Evolutionary conservation across 1,284 basidiomycete genomes (phyloP).

Genomic region (Papiliotrema fonsecae): DNA sequence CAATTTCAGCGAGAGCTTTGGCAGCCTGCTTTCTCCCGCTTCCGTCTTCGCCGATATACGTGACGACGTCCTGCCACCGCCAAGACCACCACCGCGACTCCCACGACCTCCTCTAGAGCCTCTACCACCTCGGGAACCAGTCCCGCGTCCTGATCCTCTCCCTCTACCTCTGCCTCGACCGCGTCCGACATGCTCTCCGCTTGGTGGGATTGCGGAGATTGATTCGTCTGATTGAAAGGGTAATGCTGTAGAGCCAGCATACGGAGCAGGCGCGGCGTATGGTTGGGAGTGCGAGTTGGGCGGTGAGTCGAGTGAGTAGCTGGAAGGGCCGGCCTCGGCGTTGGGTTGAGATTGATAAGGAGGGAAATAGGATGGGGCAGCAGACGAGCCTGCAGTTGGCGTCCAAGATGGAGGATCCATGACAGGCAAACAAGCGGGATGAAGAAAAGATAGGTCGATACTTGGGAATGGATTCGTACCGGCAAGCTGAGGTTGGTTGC

Average conservation of each 20-base stretch:
- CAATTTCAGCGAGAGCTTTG: constrained; percentile 40
- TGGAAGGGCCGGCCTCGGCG: constrained; percentile 7
- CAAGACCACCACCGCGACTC: constrained; percentile 8
- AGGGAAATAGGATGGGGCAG: not conserved
- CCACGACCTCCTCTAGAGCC: constrained; percentile 13
- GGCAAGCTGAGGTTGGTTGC: too few relatives aligned
- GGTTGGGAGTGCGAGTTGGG: not conserved
- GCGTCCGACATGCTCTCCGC: not conserved
- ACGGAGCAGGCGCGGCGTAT: not conserved
- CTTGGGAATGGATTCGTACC: too few relatives aligned
- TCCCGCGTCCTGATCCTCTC: not conserved
- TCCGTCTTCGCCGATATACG: constrained; percentile 13
- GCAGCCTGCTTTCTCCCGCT: constrained; percentile 11
- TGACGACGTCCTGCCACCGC: constrained; percentile 9
- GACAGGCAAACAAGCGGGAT: not conserved
- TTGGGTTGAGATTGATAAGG: not conserved
- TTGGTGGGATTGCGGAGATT: not conserved
- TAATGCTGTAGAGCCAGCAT: too few relatives aligned
- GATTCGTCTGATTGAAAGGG: not conserved
- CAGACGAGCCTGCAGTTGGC: not conserved
- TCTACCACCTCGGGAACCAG: constrained; percentile 4
- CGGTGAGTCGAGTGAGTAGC: constrained; percentile 8
- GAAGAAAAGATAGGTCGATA: too few relatives aligned
- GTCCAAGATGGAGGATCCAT: constrained; percentile 1
- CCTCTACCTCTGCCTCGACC: constrained; percentile 8